Evolutionary conservation across 2,329 filamentous ascomycete genomes (phyloP).

Genomic region (Fusarium drepaniforme): DNA sequence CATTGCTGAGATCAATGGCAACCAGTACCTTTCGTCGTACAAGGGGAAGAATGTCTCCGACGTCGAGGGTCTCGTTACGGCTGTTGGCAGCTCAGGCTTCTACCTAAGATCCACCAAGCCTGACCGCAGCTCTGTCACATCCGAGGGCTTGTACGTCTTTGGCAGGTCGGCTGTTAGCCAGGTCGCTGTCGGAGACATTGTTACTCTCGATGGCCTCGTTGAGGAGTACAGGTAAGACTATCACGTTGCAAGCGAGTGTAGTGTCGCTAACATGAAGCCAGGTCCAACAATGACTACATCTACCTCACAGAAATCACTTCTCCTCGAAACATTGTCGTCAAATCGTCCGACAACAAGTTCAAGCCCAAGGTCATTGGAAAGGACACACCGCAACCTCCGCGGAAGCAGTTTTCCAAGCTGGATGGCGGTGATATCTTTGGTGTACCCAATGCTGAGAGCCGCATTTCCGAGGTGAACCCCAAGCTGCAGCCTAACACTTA

Average conservation of each 20-base stretch:
- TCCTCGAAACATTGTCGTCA: slow-evolving; percentile 64
- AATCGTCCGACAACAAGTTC: slow-evolving; percentile 67
- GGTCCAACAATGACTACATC: slow-evolving; percentile 67
- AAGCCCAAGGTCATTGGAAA: slow-evolving; percentile 71
- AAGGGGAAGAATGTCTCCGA: slow-evolving; percentile 67
- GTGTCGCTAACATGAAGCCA: slow-evolving; percentile 37
- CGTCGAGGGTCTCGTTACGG: slow-evolving; percentile 74
- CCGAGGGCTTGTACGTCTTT: slow-evolving; percentile 76
- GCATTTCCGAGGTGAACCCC: slow-evolving; percentile 71
- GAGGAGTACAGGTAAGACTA: slow-evolving; percentile 63
- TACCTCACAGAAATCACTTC: slow-evolving; percentile 73
- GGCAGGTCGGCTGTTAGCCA: slow-evolving; percentile 62
- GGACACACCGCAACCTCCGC: slow-evolving; percentile 69
- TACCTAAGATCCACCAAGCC: slow-evolving; percentile 72
- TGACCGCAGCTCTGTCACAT: slow-evolving; percentile 67
- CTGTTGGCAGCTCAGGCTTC: slow-evolving; percentile 71
- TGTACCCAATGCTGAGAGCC: slow-evolving; percentile 71
- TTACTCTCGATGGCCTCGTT: slow-evolving; percentile 71
- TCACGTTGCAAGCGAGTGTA: neutral
- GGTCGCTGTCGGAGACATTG: slow-evolving; percentile 71
- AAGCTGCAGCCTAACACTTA: slow-evolving; percentile 70
- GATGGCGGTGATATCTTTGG: slow-evolving; percentile 75
- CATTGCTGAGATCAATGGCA: slow-evolving; percentile 75
- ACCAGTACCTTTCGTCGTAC: slow-evolving; percentile 72
- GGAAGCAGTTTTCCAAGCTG: slow-evolving; percentile 69